These are phyloP conservation scores for Suhomyces chickasaworum DNA, from an alignment of 1,139 yeast genomes.

Conservation along the genomic window DNA sequence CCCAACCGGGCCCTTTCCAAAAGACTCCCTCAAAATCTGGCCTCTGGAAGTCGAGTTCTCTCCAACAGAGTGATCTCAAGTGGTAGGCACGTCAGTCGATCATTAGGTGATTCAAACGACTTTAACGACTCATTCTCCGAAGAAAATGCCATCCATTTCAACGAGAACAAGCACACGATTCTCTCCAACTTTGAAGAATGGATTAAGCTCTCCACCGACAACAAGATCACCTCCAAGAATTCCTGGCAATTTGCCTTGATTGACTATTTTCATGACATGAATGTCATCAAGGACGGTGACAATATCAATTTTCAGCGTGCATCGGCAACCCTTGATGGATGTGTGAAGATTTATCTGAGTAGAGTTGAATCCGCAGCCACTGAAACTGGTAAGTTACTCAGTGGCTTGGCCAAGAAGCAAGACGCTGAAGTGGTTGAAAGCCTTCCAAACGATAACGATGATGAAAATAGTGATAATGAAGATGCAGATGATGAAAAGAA, in stretches of 20 bases:
- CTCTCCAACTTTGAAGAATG: conserved; percentile 79
- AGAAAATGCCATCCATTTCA: conserved; percentile 47
- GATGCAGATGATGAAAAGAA: conserved; percentile 24
- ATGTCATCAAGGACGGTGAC: conserved; percentile 60
- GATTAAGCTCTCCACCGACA: conserved; percentile 89
- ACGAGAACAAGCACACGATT: conserved; percentile 48
- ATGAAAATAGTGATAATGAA: conserved; percentile 23
- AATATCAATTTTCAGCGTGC: conserved; percentile 76
- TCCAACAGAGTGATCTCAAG: conserved; percentile 21
- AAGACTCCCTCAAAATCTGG: conserved; percentile 8
- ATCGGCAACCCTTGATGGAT: conserved; percentile 79
- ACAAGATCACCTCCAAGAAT: conserved; percentile 67
- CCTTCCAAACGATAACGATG: conserved; percentile 29
- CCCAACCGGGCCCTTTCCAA: conserved; percentile 19
- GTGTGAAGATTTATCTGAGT: conserved; percentile 80
- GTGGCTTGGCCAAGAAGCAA: conserved; percentile 54
- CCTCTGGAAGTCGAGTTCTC: conserved; percentile 13
- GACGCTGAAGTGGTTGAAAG: conserved; percentile 26
- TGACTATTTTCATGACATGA: conserved; percentile 77
- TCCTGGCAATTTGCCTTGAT: conserved; percentile 87
- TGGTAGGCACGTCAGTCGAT: conserved; percentile 23
- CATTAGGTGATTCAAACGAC: conserved; percentile 11
- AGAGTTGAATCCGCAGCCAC: conserved; percentile 91
- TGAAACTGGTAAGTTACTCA: conserved; percentile 82
- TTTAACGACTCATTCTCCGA: conserved; percentile 31